Base-by-base conservation (phyloP, 306 rosid species). In the Pachyrhizus erosus region DNA sequence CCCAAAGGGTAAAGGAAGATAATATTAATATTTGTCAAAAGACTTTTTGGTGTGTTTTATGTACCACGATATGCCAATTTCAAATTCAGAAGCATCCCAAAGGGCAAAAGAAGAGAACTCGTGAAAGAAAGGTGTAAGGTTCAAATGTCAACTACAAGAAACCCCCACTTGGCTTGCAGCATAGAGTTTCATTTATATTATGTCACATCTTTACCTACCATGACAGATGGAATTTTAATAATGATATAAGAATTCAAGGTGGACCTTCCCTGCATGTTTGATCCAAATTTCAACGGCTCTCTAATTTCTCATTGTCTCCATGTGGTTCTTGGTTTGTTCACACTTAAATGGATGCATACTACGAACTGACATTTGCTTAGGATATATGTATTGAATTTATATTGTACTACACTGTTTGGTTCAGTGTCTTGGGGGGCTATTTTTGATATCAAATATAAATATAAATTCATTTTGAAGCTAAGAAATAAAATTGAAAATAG, bases 141-240 rank as follows among this genome's bases (percentile, higher is more conserved):
- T 10, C 52, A 40, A 40, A 33, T 68, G 74, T 68, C 74, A 68
- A 68, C 69, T 12, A 3, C 52, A 68, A 40, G 52, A 68, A 39
- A 68, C 18, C 5, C 48, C 48, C 54, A 68, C 69, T 62, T 29
- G 69, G 42, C 51, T 11, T 18, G 54, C 1, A 62, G 9, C 13
- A 60, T 60, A 60, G 67, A 1, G 24, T 27, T 60, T 60, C 39
- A 60, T 23, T 58, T 58, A 23, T 24, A 34, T 20, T 39, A 18
- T 67, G 73, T 67, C n/a, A 8, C 70, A 65, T 65, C 7, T 65
- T 27, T 7, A 62, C 69, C 40, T 62, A 62, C 68, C 39, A 27
- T 27, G 20, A 61, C 68, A 26, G 10, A 26, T 61, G 39, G 14
- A 64, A 15, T 17, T 5, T 31, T 64, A 33, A 3, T 17, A 31